Evolutionary conservation across 148 eudicot species (phyloP).

Genomic region (Fallopia convolvulus): DNA sequence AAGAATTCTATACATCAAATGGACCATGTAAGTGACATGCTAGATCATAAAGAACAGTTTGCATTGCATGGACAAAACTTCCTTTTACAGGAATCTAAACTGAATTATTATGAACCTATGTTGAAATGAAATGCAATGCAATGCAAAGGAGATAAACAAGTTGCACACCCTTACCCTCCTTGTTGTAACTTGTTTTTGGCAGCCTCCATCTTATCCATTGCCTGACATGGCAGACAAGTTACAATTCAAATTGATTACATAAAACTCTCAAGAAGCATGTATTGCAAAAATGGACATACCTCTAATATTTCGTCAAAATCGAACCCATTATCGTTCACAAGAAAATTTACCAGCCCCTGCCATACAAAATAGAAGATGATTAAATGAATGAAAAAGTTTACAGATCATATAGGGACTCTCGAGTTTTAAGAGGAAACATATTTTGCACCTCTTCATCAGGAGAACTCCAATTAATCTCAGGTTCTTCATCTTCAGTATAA

Average conservation of each 20-base stretch:
- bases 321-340: conserved; percentile 93
- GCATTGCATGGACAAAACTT: conserved; percentile 47
- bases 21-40: not conserved
- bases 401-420: conserved; percentile 1
- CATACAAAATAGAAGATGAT: conserved; percentile 6
- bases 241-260: not conserved
- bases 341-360: conserved; percentile 78
- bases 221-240: conserved; percentile 30
- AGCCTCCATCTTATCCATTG: conserved; percentile 92
- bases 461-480: conserved; percentile 77
- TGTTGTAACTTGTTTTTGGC: conserved; percentile 81
- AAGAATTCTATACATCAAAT: not conserved
- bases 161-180: conserved; percentile 53
- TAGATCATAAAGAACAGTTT: not conserved
- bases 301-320: conserved; percentile 77
- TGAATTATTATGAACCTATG: conserved; percentile 75
- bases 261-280: not conserved
- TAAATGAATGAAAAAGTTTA: not conserved
- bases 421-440: conserved; percentile 7
- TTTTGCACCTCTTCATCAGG: conserved; percentile 85
- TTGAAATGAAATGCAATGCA: conserved; percentile 32
- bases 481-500: conserved; percentile 52
- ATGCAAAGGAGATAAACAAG: not conserved
- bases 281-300: conserved; percentile 23
- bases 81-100: conserved; percentile 56